Evolutionary conservation across 192 early-diverging fungal genomes (phyloP).

Genomic region (Pilaira anomala): DNA sequence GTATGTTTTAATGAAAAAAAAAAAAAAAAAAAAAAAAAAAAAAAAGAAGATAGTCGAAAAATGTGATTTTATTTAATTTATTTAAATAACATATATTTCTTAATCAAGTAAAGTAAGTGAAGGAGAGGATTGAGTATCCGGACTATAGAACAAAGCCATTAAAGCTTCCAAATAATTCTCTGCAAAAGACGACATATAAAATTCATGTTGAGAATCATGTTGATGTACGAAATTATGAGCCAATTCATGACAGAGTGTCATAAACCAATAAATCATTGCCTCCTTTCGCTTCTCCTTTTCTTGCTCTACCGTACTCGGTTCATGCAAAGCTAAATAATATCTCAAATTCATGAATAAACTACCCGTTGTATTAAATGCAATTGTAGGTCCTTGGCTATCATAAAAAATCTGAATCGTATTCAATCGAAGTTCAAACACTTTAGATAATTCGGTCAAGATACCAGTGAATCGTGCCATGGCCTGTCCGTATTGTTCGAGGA

Average conservation of each 20-base stretch:
- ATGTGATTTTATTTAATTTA: too few relatives aligned
- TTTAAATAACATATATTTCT: background rate
- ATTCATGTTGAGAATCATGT: slow-evolving; percentile 77
- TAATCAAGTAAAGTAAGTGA: background rate
- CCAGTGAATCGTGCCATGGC: slow-evolving; percentile 40
- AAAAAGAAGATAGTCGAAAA: background rate
- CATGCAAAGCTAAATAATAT: slow-evolving; percentile 71
- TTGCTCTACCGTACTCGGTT: slow-evolving; percentile 26
- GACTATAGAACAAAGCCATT: slow-evolving; percentile 18
- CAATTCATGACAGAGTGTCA: slow-evolving; percentile 80
- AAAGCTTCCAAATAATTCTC: slow-evolving; percentile 55
- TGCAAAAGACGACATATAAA: slow-evolving; percentile 79
- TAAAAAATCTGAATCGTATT: slow-evolving; percentile 72
- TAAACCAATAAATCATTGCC: slow-evolving; percentile 78
- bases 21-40: slow-evolving; percentile 1
- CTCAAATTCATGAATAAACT: slow-evolving; percentile 83
- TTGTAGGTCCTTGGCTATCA: slow-evolving; percentile 62
- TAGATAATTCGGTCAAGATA: slow-evolving; percentile 41
- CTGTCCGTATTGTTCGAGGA: slow-evolving; percentile 37
- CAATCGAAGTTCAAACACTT: slow-evolving; percentile 62
- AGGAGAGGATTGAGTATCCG: background rate
- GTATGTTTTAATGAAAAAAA: too few relatives aligned
- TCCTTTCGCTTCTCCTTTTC: slow-evolving; percentile 33
- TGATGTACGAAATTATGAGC: slow-evolving; percentile 69
- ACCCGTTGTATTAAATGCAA: slow-evolving; percentile 78